phyloP scores from a whole-genome alignment of 139 green algal species.

The Penium margaritaceum region DNA sequence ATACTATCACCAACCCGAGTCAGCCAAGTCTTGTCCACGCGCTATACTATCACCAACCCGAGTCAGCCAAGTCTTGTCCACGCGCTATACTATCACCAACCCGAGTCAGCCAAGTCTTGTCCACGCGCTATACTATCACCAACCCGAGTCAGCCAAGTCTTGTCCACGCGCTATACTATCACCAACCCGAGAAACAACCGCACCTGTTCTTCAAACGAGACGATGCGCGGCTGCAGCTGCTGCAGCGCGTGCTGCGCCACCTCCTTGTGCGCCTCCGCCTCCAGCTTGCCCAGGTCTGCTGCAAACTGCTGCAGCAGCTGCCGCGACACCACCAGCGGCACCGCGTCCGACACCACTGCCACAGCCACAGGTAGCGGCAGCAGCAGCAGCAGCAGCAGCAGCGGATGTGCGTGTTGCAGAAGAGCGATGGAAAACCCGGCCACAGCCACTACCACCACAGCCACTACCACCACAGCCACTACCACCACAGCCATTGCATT shows the following conservation, averaged over 20 bases:
- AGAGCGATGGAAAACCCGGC: slow-evolving; percentile 4
- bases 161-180: no score
- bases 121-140: no score
- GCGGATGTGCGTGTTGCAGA: neutral
- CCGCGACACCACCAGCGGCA: slow-evolving; percentile 45
- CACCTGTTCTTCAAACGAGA: slow-evolving; percentile 47
- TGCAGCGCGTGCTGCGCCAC: slow-evolving; percentile 32
- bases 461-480: slow-evolving; percentile 47
- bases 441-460: slow-evolving; percentile 41
- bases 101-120: no score
- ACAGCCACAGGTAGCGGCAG: neutral
- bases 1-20: no score
- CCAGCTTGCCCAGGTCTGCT: slow-evolving; percentile 24
- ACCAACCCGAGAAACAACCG: neutral
- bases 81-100: no score
- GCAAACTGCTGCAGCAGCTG: slow-evolving; percentile 42
- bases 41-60: no score
- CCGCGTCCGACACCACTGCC: slow-evolving; percentile 44
- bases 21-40: no score
- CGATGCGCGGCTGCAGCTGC: slow-evolving; percentile 35
- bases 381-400: neutral
- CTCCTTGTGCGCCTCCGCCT: slow-evolving; percentile 26
- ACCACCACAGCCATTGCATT: neutral
- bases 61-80: no score
- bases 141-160: no score